Base-by-base conservation (phyloP, 306 rosid species). In the Quercus parvula region DNA sequence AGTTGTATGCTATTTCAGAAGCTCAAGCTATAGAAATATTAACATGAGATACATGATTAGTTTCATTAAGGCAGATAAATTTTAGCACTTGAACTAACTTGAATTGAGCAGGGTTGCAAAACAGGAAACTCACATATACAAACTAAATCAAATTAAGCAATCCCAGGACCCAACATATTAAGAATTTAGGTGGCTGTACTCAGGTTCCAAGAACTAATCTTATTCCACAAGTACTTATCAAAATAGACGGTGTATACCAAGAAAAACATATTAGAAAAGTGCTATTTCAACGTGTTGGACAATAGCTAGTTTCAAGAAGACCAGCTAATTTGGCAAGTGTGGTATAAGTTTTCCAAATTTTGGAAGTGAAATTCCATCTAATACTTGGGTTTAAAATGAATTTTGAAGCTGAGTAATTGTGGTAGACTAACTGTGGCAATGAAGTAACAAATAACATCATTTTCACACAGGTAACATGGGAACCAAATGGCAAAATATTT, bases 1-100 rank as follows among this genome's bases (percentile, higher is more conserved):
- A 17, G 73, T 76, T 54, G 13, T 71, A 58, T 30, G 27, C 20
- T 30, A 79, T 19, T 75, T 75, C 71, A 55, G 46, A 71, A 30
- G 41, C 38, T 30, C 17, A 28, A 70, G 56, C 69, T 46, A 38
- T 31, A 76, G 18, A 55, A 62, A 62, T 59, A 22, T 19, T 24
- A 33, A 19, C 12, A 75, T 31, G 49, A 67, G 20, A 64, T 28
- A 17, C 24, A 6, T n/a, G 1, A 67, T 35, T 49, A 71, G 56
- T 17, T 27, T 19, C 73, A 69, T 69, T 2, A 35, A 20, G 28
- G 27, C 52, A 7, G 20, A 41, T 41, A 69, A 41, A 25, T 13
- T 5, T 14, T 59, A 59, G 30, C 4, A 5, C 66, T 59, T 59
- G 66, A 59, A 5, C 66, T 59, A 25, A 59, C 66, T 20, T 10